Evolutionary conservation across 768 basidiomycete species (phyloP), one percentile per base, ranked within the genome.

Genomic region (Auricularia sp.): DNA sequence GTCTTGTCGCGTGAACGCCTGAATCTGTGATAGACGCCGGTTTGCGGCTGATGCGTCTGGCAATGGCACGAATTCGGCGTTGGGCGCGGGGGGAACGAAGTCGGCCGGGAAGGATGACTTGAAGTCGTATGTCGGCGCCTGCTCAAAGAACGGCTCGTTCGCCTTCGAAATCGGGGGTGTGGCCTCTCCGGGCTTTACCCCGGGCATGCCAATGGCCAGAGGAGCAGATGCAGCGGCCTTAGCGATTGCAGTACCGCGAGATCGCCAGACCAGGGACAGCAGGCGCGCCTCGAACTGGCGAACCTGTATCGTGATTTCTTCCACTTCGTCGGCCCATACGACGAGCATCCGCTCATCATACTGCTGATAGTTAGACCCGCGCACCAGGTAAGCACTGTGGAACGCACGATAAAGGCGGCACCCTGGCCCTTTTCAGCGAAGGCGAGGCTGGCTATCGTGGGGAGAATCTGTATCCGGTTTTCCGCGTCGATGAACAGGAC

Each of bases 201-300:
- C 21, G 10, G 47, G 47, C 47, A 51, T 51, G 8, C 47, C 47
- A 16, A 51, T 8, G 14, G 47, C 47, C 47, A 51, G 5, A 18
- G 44, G 44, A 45, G 47, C 47, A 10, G 47, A 16, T 21, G 47
- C 1, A 6, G 47, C 21, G 47, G 47, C 3, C 16, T 8, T 18
- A 13, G 47, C 47, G 14, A 21, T 18, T 13, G 21, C 6, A 5
- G 47, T 18, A 18, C 7, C 16, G 47, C 47, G 47, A 10, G 47
- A 51, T 18, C 47, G 47, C 47, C 47, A 51, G 47, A 51, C 47
- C 18, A 51, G 47, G 1, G 85, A 85, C 78, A 93, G 90, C 72
- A 94, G 80, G 68, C 86, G 86, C 29, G 83, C 81, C 67, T 85
- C 85, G 63, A 85, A 81, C 67, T 84, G 82, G 66, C 75, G 76